Evolutionary conservation across 2,329 filamentous ascomycete species (phyloP).

Genomic region (Fusarium sp.): DNA sequence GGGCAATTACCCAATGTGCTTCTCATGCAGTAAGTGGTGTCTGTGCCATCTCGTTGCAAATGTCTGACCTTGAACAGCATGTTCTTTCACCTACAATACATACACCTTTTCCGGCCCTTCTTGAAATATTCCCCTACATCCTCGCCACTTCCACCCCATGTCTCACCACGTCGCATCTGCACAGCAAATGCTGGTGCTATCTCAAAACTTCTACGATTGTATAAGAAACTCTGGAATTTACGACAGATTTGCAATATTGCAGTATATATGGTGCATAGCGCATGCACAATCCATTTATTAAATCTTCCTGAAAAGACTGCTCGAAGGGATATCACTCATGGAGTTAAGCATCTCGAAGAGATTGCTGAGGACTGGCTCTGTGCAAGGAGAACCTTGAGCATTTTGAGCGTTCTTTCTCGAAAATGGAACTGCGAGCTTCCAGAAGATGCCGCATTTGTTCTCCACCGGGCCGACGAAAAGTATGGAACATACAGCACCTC

Average conservation of each 20-base stretch:
- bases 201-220: constrained; percentile 92
- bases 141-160: constrained; percentile 85
- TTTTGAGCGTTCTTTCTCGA: constrained; percentile 84
- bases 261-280: constrained; percentile 94
- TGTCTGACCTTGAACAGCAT: constrained; percentile 68
- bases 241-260: constrained; percentile 96
- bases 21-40: constrained; percentile 78
- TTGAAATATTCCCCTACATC: constrained; percentile 85
- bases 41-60: neutral
- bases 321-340: constrained; percentile 87
- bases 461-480: constrained; percentile 82
- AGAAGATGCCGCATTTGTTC: constrained; percentile 79
- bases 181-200: constrained; percentile 89
- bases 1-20: constrained; percentile 87
- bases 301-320: constrained; percentile 94
- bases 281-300: constrained; percentile 92
- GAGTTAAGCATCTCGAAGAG: constrained; percentile 91
- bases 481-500: constrained; percentile 77
- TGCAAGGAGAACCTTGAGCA: constrained; percentile 84
- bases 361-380: constrained; percentile 96
- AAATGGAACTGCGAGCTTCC: constrained; percentile 92
- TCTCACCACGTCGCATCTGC: constrained; percentile 90
- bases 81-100: constrained; percentile 96
- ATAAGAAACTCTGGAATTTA: constrained; percentile 90
- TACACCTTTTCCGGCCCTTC: constrained; percentile 95